A percentile compares a stretch with the other conserved stretches of the same genome.
These are phyloP conservation scores for Solanum sejunctum DNA, from an alignment of 257 asterid genomes.

Conservation along the genomic window DNA sequence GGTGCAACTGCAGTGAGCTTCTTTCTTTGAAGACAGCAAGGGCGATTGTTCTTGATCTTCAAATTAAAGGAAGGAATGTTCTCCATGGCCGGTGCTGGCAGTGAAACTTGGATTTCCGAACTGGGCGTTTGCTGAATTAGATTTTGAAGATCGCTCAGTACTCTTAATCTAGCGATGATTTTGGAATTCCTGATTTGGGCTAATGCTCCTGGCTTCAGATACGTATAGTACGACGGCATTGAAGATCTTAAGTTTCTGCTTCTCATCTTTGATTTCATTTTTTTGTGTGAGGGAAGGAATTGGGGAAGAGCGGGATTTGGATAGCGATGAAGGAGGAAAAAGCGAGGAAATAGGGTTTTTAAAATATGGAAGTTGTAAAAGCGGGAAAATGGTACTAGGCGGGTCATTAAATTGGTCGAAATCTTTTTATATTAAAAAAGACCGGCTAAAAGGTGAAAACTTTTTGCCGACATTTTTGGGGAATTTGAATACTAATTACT, in stretches of 20 bases:
- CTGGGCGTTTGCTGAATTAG: slow-evolving; percentile 20
- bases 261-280: not conserved
- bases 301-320: not conserved
- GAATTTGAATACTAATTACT: not conserved
- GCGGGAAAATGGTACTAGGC: not conserved
- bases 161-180: slow-evolving; percentile 39
- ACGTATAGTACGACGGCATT: slow-evolving; percentile 22
- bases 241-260: not conserved
- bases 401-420: not conserved
- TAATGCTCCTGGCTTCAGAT: slow-evolving; percentile 53
- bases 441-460: not conserved
- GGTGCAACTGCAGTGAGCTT: slow-evolving; percentile 41
- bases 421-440: not conserved
- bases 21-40: slow-evolving; percentile 42
- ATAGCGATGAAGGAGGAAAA: not conserved
- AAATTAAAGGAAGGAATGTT: slow-evolving; percentile 35
- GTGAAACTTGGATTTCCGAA: slow-evolving; percentile 8
- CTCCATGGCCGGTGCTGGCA: slow-evolving; percentile 18
- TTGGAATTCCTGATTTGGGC: slow-evolving; percentile 49
- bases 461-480: not conserved
- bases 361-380: not conserved
- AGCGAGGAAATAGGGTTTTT: not conserved
- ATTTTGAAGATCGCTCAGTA: slow-evolving; percentile 17
- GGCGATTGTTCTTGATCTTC: slow-evolving; percentile 16
- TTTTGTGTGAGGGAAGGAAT: too few species aligned